Evolutionary conservation across 768 basidiomycete species (phyloP).

Genomic region (Boletus reticulatus): DNA sequence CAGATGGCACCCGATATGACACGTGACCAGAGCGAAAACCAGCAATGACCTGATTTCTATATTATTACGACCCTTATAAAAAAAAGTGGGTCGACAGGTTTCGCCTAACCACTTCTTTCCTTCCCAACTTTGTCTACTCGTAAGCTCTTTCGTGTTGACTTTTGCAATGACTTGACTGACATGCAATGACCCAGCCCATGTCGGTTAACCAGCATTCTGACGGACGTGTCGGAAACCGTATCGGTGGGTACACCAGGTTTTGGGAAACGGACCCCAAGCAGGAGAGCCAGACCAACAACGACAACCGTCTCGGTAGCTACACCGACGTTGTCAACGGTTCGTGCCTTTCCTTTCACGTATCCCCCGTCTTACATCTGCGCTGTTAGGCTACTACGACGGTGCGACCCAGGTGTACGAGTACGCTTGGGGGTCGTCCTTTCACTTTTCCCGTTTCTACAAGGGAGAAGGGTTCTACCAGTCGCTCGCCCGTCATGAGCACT

Average conservation of each 20-base stretch:
- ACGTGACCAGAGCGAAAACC: conserved; percentile 6
- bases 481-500: conserved; percentile 92
- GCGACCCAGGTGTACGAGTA: conserved; percentile 95
- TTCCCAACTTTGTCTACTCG: neutral
- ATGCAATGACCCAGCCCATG: neutral
- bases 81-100: conserved; percentile 4
- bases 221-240: conserved; percentile 63
- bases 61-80: conserved; percentile 1
- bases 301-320: conserved; percentile 77
- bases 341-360: conserved; percentile 12
- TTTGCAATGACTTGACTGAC: neutral
- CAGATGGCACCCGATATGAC: neutral
- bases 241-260: conserved; percentile 84
- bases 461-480: conserved; percentile 76
- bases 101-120: neutral
- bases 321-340: conserved; percentile 92
- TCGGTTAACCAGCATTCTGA: conserved; percentile 40
- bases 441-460: conserved; percentile 96
- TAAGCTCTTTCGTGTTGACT: neutral
- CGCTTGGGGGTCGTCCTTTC: conserved; percentile 90
- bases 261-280: conserved; percentile 83
- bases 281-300: conserved; percentile 63
- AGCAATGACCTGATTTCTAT: conserved; percentile 22
- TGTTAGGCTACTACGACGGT: conserved; percentile 92
- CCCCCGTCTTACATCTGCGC: neutral